Evolutionary conservation across 192 early-diverging fungal genomes (phyloP).

Genomic region (Dispira parvispora): DNA sequence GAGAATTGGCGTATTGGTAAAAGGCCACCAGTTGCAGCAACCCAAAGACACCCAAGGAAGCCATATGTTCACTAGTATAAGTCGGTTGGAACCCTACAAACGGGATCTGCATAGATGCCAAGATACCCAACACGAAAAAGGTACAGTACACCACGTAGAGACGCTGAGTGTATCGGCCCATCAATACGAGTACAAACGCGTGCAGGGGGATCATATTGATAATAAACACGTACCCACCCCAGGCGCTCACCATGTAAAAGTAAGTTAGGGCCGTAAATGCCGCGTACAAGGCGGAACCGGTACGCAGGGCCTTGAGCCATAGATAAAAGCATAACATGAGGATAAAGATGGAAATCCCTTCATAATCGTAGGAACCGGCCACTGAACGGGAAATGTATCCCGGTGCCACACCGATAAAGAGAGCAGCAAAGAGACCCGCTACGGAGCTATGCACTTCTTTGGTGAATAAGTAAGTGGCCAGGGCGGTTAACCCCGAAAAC

Average conservation of each 20-base stretch:
- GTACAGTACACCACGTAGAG: conserved; percentile 95
- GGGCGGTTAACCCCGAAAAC: conserved; percentile 92
- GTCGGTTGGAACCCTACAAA: conserved; percentile 99
- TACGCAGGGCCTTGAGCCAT: conserved; percentile 92
- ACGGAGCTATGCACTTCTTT: conserved; percentile 79
- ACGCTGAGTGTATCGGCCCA: conserved; percentile 89
- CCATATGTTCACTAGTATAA: conserved; percentile 97
- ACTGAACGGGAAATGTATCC: conserved; percentile 99
- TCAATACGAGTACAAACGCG: conserved; percentile 79
- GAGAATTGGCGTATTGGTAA: conserved; percentile 61
- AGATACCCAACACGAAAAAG: conserved; percentile 92
- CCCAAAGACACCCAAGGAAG: conserved; percentile 92
- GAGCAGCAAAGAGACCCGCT: conserved; percentile 91
- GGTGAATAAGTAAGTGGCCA: conserved; percentile 87
- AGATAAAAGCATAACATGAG: conserved; percentile 95
- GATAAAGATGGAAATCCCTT: conserved; percentile 98
- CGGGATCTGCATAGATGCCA: conserved; percentile 96
- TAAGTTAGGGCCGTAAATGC: conserved; percentile 80
- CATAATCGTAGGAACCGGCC: conserved; percentile 99
- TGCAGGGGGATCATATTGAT: conserved; percentile 98
- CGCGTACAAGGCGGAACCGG: conserved; percentile 84
- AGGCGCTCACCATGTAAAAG: conserved; percentile 99
- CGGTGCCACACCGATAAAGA: conserved; percentile 95
- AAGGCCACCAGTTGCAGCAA: conserved; percentile 91
- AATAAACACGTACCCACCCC: conserved; percentile 99